These are phyloP conservation scores for Hypoxylon lienhwacheense DNA, from an alignment of 495 filamentous ascomycete species.

Conservation along the genomic window DNA sequence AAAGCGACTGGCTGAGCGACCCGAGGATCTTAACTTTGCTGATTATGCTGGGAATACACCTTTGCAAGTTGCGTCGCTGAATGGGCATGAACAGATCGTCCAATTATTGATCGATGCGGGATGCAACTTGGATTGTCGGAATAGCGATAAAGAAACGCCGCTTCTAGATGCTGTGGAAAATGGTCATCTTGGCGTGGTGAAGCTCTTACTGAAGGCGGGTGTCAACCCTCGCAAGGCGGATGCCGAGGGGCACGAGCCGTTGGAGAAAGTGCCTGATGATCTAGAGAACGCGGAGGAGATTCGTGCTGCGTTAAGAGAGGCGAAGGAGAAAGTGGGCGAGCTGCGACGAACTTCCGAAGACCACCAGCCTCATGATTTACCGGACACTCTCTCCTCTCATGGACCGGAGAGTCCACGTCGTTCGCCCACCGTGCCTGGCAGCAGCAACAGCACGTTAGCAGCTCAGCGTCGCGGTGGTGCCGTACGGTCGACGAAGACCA, in stretches of 20 bases:
- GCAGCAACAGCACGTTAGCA: slow-evolving; percentile 35
- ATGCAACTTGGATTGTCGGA: slow-evolving; percentile 75
- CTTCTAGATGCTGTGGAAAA: slow-evolving; percentile 96
- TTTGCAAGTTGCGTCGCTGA: slow-evolving; percentile 83
- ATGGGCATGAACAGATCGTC: slow-evolving; percentile 80
- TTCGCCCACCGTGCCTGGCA: slow-evolving; percentile 54
- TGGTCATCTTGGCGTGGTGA: slow-evolving; percentile 87
- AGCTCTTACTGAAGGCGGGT: slow-evolving; percentile 76
- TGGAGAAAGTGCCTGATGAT: slow-evolving; percentile 75
- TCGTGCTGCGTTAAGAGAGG: slow-evolving; percentile 54
- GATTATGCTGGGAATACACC: slow-evolving; percentile 95
- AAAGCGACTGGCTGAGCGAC: slow-evolving; percentile 68
- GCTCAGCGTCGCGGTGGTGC: slow-evolving; percentile 47
- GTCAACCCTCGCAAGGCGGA: slow-evolving; percentile 89
- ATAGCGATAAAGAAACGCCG: slow-evolving; percentile 89
- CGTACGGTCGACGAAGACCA: slow-evolving; percentile 56
- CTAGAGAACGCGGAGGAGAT: slow-evolving; percentile 65
- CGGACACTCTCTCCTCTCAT: slow-evolving; percentile 64
- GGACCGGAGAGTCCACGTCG: slow-evolving; percentile 70
- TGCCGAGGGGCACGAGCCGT: slow-evolving; percentile 80
- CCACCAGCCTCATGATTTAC: slow-evolving; percentile 53
- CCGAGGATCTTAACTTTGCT: slow-evolving; percentile 81
- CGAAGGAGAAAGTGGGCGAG: slow-evolving; percentile 53
- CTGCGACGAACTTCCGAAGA: slow-evolving; percentile 67
- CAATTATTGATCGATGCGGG: slow-evolving; percentile 76